Conservation (phyloP, 306 rosid genomes). For the Citrullus amarus region DNA sequence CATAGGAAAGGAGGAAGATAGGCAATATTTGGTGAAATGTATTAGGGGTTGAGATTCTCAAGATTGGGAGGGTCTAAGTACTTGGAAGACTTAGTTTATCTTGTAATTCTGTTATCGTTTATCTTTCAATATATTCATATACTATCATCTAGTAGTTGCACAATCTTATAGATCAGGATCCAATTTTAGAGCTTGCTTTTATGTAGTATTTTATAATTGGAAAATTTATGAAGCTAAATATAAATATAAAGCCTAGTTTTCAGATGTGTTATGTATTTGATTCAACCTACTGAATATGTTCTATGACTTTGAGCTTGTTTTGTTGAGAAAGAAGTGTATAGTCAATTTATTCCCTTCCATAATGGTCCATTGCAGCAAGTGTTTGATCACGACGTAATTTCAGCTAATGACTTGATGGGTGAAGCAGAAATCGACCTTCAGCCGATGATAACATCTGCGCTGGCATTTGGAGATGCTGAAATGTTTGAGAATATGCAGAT, state of each 20-base stretch:
- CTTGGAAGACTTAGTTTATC: no score
- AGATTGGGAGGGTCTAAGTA: no score
- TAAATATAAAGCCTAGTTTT: not conserved
- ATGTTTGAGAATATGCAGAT: slow-evolving; percentile 87
- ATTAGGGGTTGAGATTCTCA: no score
- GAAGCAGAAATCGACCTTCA: slow-evolving; percentile 92
- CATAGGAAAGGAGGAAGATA: no score
- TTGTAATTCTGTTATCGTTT: no score
- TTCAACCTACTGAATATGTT: not conserved
- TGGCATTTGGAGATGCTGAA: slow-evolving; percentile 86
- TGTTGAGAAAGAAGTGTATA: not conserved
- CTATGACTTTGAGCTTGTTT: not conserved
- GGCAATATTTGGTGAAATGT: no score
- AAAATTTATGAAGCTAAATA: not conserved
- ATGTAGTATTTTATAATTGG: not conserved
- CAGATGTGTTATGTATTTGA: not conserved
- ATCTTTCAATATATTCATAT: no score
- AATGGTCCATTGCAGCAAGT: slow-evolving; percentile 44
- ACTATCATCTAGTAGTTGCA: not conserved
- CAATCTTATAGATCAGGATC: not conserved
- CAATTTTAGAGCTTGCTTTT: not conserved
- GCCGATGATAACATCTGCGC: slow-evolving; percentile 83
- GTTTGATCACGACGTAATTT: slow-evolving; percentile 71
- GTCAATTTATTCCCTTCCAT: not conserved
- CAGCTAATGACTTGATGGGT: slow-evolving; percentile 92